A percentile compares a stretch with the other conserved stretches of the same genome.
Conservation (phyloP, 1,139 yeast species). For the Suhomyces bokatorum region DNA sequence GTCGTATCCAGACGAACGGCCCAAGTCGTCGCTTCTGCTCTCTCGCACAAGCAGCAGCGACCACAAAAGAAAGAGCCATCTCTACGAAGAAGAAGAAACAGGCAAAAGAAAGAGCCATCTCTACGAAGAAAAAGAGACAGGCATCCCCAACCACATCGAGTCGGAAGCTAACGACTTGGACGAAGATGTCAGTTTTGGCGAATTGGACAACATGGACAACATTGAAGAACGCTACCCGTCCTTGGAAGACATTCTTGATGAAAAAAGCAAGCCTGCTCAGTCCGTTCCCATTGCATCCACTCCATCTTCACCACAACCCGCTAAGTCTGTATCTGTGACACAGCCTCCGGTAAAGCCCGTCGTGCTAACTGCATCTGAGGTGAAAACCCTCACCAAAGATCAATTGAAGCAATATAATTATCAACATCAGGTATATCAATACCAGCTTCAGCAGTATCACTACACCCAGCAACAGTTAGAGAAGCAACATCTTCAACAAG, state of each 20-base stretch:
- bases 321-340: not conserved
- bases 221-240: constrained; percentile 49
- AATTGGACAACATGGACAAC: constrained; percentile 39
- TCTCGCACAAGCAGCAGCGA: constrained; percentile 2
- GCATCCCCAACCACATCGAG: not conserved
- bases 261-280: not conserved
- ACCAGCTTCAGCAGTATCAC: constrained; percentile 14
- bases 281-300: not conserved
- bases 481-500: constrained; percentile 11
- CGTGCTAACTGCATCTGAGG: constrained; percentile 18
- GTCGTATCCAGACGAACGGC: not conserved
- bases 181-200: constrained; percentile 26
- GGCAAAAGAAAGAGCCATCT: constrained; percentile 1
- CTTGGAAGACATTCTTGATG: constrained; percentile 35
- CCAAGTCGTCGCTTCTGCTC: not conserved
- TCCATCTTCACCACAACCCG: not conserved
- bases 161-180: constrained; percentile 2
- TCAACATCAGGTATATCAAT: constrained; percentile 26
- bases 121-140: not conserved
- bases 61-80: constrained; percentile 2
- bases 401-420: constrained; percentile 27
- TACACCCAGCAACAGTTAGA: constrained; percentile 13
- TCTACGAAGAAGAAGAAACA: not conserved
- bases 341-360: constrained; percentile 21
- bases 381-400: constrained; percentile 23